Conservation (phyloP, 441 rosid genomes). For the Capsella rubella region DNA sequence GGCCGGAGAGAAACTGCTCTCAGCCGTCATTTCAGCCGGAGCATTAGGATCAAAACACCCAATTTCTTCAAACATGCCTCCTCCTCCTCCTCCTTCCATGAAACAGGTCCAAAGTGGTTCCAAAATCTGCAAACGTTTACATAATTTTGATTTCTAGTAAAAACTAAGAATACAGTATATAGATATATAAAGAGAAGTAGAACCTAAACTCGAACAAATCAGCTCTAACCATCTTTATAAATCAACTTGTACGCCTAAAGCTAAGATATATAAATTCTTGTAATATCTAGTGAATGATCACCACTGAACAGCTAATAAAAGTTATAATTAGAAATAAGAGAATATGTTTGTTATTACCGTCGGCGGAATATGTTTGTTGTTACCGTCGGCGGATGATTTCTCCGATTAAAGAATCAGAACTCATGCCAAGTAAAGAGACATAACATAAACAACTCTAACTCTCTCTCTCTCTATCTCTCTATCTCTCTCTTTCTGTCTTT, state of each 20-base stretch:
- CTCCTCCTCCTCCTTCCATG: conserved; percentile 25
- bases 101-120: conserved; percentile 26
- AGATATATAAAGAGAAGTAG: not conserved
- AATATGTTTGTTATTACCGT: conserved; percentile 17
- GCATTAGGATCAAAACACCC: conserved; percentile 57
- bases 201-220: conserved; percentile 24
- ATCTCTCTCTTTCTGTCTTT: conserved; percentile 9
- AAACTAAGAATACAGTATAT: too few species aligned
- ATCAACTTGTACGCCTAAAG: not conserved
- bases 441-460: conserved; percentile 15
- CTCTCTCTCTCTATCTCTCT: not conserved
- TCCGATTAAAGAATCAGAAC: conserved; percentile 16
- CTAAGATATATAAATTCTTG: not conserved
- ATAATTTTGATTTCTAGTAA: not conserved
- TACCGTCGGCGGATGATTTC: conserved; percentile 21
- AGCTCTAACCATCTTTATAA: not conserved
- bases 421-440: conserved; percentile 11
- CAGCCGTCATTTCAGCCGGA: conserved; percentile 45
- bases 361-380: not conserved
- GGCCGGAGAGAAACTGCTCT: conserved; percentile 34
- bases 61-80: conserved; percentile 55
- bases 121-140: conserved; percentile 20
- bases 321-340: not conserved
- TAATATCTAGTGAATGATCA: not conserved
- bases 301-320: not conserved